Percentiles rank a stretch among this genome's conserved stretches.
Evolutionary conservation across 208 protist species (phyloP).

Genomic region (Acanthamoeba culbertsoni): DNA sequence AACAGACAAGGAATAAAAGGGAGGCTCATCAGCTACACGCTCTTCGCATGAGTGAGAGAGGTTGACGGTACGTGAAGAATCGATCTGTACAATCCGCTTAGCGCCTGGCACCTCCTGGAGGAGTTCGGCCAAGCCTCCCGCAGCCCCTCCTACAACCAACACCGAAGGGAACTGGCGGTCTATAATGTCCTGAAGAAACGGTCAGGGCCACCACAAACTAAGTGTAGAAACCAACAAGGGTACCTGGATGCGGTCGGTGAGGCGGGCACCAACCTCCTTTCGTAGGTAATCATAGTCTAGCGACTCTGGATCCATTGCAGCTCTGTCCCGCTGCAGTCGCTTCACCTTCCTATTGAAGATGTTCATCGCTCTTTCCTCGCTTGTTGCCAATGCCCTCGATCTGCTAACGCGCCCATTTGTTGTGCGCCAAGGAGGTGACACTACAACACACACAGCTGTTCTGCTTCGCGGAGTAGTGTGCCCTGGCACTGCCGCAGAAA

Average conservation of each 20-base stretch:
- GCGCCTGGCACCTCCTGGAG: conserved; percentile 18
- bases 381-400: too few relatives aligned
- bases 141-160: not conserved
- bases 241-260: conserved; percentile 55
- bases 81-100: not conserved
- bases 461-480: too few relatives aligned
- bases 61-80: conserved; percentile 18
- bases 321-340: conserved; percentile 38
- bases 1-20: not conserved
- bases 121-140: not conserved
- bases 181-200: not conserved
- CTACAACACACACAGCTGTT: too few relatives aligned
- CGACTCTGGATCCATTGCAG: not conserved
- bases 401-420: too few relatives aligned
- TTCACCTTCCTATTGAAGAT: conserved; percentile 35
- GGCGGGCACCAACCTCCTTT: not conserved
- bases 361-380: not conserved
- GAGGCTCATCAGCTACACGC: not conserved
- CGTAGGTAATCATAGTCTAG: conserved; percentile 35
- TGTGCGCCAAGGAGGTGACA: too few relatives aligned
- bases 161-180: conserved; percentile 24
- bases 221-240: not conserved
- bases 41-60: not conserved
- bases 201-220: not conserved
- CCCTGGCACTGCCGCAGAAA: too few relatives aligned